Base-by-base conservation (phyloP, 2,329 filamentous ascomycete genomes). In the Aspergillus alliaceus region DNA sequence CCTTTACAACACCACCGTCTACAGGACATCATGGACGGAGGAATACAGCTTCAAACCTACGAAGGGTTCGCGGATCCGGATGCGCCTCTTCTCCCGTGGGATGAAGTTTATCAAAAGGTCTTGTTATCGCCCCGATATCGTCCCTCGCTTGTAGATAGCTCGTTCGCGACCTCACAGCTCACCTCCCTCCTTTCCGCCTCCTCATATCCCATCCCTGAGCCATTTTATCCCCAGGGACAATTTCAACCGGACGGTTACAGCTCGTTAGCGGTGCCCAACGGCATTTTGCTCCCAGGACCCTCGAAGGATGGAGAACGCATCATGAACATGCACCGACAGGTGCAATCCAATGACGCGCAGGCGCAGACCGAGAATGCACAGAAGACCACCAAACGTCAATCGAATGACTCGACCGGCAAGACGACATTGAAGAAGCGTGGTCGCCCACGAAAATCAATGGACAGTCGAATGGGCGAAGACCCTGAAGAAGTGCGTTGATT, bases 111-210 rank as follows among this genome's bases (percentile, higher is more conserved):
- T 18, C 52, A 55, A 20, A 55, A 54, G 6, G 32, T 37, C 25
- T 14, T 51, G 9, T 37, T 58, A 29, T 42, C 53, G 14, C 53
- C 56, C 8, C 56, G 32, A 20, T 35, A 18, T 15, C 53, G 56
- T 18, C 52, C 52, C 7, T 58, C 56, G 4, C 18, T 56, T 4
- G 31, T 39, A 5, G 39, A 52, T 18, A 27, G 40, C 25, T 42
- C 53, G 3, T 24, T 59, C 18, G 37, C 46, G 9, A 51, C 42
- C 3, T 49, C 62, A n/a, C 49, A 64, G 40, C 37, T 65, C 11
- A 54, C 56, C 7, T 57, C 56, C 20, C 32, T 65, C 20, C 59
- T 65, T 3, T 65, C 63, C 9, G 63, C 63, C 14, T 60, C 62
- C 3, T 64, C 63, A 4, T 65, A 65, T 39, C 60, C 62, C 15